Conservation (phyloP, 2,329 filamentous ascomycete genomes). For the Colletotrichum brevisporum region DNA sequence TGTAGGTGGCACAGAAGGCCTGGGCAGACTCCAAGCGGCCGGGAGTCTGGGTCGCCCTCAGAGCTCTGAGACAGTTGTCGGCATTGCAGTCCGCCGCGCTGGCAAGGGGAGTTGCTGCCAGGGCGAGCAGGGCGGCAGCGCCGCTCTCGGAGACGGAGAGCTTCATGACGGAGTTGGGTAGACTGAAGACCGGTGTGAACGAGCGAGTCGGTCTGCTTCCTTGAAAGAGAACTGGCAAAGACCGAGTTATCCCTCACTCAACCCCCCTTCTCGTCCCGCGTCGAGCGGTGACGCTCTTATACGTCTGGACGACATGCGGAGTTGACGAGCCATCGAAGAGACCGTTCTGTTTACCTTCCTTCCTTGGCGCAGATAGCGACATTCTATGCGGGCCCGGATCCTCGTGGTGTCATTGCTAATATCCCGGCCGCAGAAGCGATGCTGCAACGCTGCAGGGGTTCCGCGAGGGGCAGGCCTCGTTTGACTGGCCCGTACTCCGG, state of each 20-base stretch:
- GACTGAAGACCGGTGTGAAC: neutral
- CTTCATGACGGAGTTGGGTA: slow-evolving; percentile 1
- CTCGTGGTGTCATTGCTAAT: slow-evolving; percentile 12
- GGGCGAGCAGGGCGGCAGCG: slow-evolving; percentile 3
- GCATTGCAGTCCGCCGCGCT: slow-evolving; percentile 44
- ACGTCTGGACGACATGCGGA: neutral
- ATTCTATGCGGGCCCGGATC: neutral
- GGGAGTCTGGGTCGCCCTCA: slow-evolving; percentile 50
- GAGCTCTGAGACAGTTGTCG: slow-evolving; percentile 54
- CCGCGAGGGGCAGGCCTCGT: neutral
- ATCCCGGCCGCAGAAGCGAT: slow-evolving; percentile 9
- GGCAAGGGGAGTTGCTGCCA: neutral
- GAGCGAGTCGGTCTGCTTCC: too few species aligned
- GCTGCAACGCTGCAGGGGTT: slow-evolving; percentile 14
- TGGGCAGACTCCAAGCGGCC: slow-evolving; percentile 48
- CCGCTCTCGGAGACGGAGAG: slow-evolving; percentile 11
- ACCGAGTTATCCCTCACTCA: too few species aligned
- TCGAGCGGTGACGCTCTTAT: neutral
- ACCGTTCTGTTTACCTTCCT: slow-evolving; percentile 12
- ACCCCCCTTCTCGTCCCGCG: too few species aligned
- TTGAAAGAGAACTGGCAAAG: too few species aligned
- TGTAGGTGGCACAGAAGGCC: slow-evolving; percentile 47
- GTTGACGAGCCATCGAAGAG: neutral
- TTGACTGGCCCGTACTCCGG: slow-evolving; percentile 1
- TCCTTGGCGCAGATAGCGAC: slow-evolving; percentile 19